phyloP scores from a whole-genome alignment of 352 stramenopile species.

The Globisporangium canariense region DNA sequence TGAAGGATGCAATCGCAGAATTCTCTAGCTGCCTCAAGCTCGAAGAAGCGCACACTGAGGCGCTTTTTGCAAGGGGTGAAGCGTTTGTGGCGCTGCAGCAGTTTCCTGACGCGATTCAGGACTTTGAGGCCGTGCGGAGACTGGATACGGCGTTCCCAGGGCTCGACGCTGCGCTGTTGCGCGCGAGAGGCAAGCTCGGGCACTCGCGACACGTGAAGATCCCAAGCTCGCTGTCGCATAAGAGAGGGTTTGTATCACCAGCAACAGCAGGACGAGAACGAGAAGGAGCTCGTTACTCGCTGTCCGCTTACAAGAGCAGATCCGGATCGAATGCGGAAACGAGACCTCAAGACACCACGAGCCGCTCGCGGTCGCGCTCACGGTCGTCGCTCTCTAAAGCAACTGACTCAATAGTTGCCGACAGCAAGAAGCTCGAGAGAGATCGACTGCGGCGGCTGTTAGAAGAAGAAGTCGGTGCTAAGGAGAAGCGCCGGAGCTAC shows the following conservation, averaged over 20 bases:
- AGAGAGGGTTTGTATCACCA: background rate
- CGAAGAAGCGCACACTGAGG: conserved; percentile 22
- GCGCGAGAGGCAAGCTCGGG: conserved; percentile 17
- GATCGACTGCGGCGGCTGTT: conserved; percentile 30
- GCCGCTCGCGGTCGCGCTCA: background rate
- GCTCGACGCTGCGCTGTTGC: conserved; percentile 18
- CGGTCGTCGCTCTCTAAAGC: background rate
- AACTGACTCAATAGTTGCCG: background rate
- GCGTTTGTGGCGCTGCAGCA: conserved; percentile 22
- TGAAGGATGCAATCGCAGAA: conserved; percentile 33
- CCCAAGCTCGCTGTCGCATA: background rate
- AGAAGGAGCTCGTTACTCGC: background rate
- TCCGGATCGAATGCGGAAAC: background rate
- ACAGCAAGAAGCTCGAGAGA: conserved; percentile 22
- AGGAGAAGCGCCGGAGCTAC: conserved; percentile 4
- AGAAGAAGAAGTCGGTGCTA: conserved; percentile 24
- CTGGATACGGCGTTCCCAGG: conserved; percentile 20
- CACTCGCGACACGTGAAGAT: conserved; percentile 22
- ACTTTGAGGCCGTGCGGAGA: conserved; percentile 27
- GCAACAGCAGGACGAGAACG: background rate
- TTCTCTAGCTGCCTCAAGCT: conserved; percentile 37
- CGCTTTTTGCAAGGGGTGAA: conserved; percentile 23
- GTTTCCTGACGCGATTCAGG: conserved; percentile 32
- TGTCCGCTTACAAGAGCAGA: background rate
- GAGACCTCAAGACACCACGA: background rate